A percentile compares a stretch with the other conserved stretches of the same genome.
Conservation (phyloP, 1,284 basidiomycete species). For the Cryptococcus hybrid region DNA sequence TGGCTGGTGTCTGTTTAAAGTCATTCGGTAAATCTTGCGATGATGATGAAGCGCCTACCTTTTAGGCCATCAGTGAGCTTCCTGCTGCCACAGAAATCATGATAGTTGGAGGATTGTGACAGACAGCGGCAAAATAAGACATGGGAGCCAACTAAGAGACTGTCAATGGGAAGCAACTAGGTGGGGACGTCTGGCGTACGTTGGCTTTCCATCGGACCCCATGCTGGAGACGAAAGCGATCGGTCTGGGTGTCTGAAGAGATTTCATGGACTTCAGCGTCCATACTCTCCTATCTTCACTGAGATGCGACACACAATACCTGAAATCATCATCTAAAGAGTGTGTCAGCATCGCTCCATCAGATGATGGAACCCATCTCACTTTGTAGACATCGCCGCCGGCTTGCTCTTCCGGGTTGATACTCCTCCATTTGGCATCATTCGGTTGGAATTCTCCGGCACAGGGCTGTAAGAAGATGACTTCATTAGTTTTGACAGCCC, state of each 20-base stretch:
- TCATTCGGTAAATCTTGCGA: neutral
- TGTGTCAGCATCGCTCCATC: conserved; percentile 42
- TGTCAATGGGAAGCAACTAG: conserved; percentile 35
- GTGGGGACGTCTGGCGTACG: conserved; percentile 51
- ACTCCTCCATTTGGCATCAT: conserved; percentile 58
- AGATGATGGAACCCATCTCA: conserved; percentile 30
- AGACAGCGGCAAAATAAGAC: conserved; percentile 52
- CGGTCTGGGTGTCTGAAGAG: conserved; percentile 58
- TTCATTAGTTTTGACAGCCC: neutral
- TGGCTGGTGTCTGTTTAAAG: conserved; percentile 61
- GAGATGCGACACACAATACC: conserved; percentile 53
- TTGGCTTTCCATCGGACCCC: conserved; percentile 60
- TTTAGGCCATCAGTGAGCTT: conserved; percentile 35
- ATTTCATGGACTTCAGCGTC: neutral
- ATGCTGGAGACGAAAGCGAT: conserved; percentile 70
- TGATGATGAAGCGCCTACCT: conserved; percentile 17
- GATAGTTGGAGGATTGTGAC: conserved; percentile 64
- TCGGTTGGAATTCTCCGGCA: conserved; percentile 50
- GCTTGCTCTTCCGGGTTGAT: conserved; percentile 58
- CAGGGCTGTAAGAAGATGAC: conserved; percentile 22
- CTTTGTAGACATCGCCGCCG: conserved; percentile 47
- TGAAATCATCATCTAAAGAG: conserved; percentile 59
- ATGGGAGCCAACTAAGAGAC: conserved; percentile 33
- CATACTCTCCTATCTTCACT: neutral
- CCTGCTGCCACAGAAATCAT: conserved; percentile 58